A percentile compares a stretch with the other conserved stretches of the same genome.
Conservation (phyloP, 441 rosid species). For the Populus hybrid region DNA sequence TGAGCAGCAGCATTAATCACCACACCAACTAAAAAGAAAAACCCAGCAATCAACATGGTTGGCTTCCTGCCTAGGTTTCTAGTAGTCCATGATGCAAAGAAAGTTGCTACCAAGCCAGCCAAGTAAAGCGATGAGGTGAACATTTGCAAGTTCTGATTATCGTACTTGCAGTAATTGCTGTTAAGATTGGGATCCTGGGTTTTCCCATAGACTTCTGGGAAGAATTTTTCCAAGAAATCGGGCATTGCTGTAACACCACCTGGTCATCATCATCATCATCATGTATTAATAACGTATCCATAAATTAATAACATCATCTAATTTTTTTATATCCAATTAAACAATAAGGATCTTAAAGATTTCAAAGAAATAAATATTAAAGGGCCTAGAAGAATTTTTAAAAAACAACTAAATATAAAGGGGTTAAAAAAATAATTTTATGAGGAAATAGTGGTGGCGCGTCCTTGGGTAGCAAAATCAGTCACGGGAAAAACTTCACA, state of each 20-base stretch:
- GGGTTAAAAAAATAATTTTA: not conserved
- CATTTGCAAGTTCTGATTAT: conserved; percentile 75
- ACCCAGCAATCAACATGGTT: conserved; percentile 86
- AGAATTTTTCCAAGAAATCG: conserved; percentile 69
- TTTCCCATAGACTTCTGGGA: conserved; percentile 58
- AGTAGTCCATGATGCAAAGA: conserved; percentile 90
- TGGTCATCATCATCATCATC: conserved; percentile 15
- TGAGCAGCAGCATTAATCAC: conserved; percentile 65
- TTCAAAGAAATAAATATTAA: no score
- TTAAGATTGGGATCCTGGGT: conserved; percentile 24
- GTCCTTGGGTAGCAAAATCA: not conserved
- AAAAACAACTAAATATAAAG: not conserved
- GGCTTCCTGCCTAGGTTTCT: conserved; percentile 64
- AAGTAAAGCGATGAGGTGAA: conserved; percentile 91
- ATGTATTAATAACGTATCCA: not conserved
- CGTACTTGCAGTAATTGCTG: conserved; percentile 87
- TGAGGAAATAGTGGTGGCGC: no score
- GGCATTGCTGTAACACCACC: conserved; percentile 93
- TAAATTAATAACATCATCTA: not conserved
- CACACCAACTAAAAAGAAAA: conserved; percentile 71
- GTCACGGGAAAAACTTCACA: not conserved
- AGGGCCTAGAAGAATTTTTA: no score
- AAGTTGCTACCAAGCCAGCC: conserved; percentile 82
- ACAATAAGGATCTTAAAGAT: not conserved
- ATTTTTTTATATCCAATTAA: not conserved